These are phyloP conservation scores for Aspergillus cristatus DNA, from an alignment of 495 filamentous ascomycete species.

Conservation along the genomic window DNA sequence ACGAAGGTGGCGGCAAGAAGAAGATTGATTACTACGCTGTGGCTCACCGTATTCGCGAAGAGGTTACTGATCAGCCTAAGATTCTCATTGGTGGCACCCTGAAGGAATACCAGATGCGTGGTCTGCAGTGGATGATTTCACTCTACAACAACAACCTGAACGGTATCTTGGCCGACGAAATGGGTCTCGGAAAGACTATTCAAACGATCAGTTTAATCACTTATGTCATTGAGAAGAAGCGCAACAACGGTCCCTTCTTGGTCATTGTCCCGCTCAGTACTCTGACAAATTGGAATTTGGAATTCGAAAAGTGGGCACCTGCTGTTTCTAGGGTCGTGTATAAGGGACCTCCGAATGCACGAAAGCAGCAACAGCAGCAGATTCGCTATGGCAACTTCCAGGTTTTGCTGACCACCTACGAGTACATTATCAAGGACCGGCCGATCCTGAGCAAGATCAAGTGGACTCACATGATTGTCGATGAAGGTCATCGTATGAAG, in stretches of 20 bases:
- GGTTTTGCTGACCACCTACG: constrained; percentile 92
- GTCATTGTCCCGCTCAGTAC: constrained; percentile 96
- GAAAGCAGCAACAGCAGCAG: constrained; percentile 86
- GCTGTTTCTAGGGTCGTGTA: constrained; percentile 80
- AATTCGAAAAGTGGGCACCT: constrained; percentile 99
- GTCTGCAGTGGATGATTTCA: constrained; percentile 98
- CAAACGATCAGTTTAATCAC: constrained; percentile 98
- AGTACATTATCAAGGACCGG: constrained; percentile 98
- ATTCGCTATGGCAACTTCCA: constrained; percentile 95
- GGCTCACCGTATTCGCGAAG: constrained; percentile 90
- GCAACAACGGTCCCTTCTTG: constrained; percentile 85
- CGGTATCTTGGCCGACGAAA: constrained; percentile 96
- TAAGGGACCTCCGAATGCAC: constrained; percentile 83
- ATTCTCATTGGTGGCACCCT: constrained; percentile 86
- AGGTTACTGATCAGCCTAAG: constrained; percentile 66
- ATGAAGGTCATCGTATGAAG: constrained; percentile 99
- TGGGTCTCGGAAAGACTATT: constrained; percentile 99
- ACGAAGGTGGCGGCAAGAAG: constrained; percentile 52
- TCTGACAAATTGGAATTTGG: constrained; percentile 94
- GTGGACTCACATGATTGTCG: constrained; percentile 99
- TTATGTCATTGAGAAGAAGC: constrained; percentile 91
- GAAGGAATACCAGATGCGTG: constrained; percentile 97
- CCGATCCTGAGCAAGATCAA: constrained; percentile 92
- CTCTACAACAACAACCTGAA: constrained; percentile 99
- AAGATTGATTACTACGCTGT: constrained; percentile 98